These are phyloP conservation scores for Carex arenaria DNA, from an alignment of 202 grass and related monocot species.

Conservation along the genomic window DNA sequence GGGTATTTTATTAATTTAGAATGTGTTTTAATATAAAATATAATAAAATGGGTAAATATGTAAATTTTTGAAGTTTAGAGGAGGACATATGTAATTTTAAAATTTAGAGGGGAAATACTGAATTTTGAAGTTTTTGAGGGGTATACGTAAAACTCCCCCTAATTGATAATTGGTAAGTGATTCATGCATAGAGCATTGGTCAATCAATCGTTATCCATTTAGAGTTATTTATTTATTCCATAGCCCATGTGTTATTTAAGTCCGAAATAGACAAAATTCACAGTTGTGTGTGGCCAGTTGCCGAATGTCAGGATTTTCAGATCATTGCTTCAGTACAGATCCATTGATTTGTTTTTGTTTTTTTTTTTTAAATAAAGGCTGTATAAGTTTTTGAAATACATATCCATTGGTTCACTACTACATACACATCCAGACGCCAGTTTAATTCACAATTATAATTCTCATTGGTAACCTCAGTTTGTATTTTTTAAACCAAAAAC, in stretches of 20 bases:
- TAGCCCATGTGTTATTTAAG: not conserved
- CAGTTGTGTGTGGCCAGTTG: not conserved
- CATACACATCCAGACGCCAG: not conserved
- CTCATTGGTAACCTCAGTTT: not conserved
- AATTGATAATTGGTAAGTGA: not conserved
- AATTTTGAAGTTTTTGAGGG: too few relatives aligned
- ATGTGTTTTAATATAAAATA: too few relatives aligned
- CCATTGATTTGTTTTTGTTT: not conserved
- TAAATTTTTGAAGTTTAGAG: too few relatives aligned
- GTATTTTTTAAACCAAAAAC: not conserved
- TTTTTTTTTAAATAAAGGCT: too few relatives aligned
- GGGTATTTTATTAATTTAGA: too few relatives aligned
- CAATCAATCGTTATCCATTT: slow-evolving; percentile 15
- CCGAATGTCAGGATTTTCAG: not conserved
- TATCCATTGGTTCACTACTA: not conserved
- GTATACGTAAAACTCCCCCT: not conserved
- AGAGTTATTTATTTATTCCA: not conserved
- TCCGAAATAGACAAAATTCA: not conserved
- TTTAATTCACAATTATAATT: not conserved
- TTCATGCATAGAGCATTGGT: not conserved
- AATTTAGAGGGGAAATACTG: too few relatives aligned
- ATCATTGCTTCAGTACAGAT: not conserved
- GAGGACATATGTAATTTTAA: too few relatives aligned
- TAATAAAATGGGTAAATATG: too few relatives aligned
- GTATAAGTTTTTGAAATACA: too few relatives aligned